A percentile compares a stretch with the other conserved stretches of the same genome.
phyloP scores from a whole-genome alignment of 2,329 filamentous ascomycete species.

The Aureobasidium pullulans region DNA sequence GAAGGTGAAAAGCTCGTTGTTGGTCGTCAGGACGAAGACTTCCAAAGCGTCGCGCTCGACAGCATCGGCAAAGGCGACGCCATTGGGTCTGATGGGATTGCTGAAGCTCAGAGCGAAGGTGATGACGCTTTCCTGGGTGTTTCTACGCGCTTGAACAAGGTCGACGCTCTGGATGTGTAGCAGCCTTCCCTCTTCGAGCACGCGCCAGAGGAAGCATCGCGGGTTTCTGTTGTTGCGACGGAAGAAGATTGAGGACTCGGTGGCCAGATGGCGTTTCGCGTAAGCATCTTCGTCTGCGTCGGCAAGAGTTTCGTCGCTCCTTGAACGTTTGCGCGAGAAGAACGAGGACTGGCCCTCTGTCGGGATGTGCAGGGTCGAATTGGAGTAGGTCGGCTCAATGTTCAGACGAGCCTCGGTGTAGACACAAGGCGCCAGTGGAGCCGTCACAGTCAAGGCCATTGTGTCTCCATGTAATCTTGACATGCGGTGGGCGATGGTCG shows the following conservation, averaged over 20 bases:
- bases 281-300: constrained; percentile 66
- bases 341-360: constrained; percentile 33
- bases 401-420: constrained; percentile 85
- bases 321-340: constrained; percentile 25
- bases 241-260: constrained; percentile 76
- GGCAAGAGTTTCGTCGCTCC: constrained; percentile 30
- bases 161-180: constrained; percentile 81
- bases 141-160: constrained; percentile 53
- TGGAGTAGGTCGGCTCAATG: constrained; percentile 63
- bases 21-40: constrained; percentile 70
- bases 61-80: constrained; percentile 75
- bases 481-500: neutral
- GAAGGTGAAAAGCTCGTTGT: constrained; percentile 76
- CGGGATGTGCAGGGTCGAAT: constrained; percentile 62
- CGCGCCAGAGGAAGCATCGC: constrained; percentile 82
- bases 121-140: constrained; percentile 47
- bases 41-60: constrained; percentile 69
- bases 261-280: constrained; percentile 64
- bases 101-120: constrained; percentile 73
- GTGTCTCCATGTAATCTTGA: constrained; percentile 1
- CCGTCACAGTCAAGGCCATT: constrained; percentile 47
- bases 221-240: constrained; percentile 68
- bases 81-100: constrained; percentile 69
- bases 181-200: constrained; percentile 70
- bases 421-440: constrained; percentile 55